Conservation (phyloP, 257 asterid species). For the Solanum ossicruentum region DNA sequence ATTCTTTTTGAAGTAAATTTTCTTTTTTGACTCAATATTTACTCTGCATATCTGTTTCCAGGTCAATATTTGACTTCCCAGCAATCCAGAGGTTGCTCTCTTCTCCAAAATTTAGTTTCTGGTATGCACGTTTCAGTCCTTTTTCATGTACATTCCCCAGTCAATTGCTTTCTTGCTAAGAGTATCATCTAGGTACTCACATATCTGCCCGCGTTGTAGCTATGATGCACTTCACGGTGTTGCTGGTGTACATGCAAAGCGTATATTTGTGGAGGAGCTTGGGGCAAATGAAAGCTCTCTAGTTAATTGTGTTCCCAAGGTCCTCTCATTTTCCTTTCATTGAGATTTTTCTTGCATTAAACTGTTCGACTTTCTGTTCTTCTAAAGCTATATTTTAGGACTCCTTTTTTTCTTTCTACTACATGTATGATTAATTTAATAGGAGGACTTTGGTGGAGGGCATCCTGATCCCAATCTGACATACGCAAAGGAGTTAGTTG, state of each 20-base stretch:
- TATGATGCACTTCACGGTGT: slow-evolving; percentile 97
- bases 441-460: slow-evolving; percentile 99
- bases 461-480: slow-evolving; percentile 99
- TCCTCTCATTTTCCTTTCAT: slow-evolving; percentile 4
- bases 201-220: slow-evolving; percentile 21
- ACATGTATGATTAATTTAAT: slow-evolving; percentile 14
- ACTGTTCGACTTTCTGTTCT: not conserved
- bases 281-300: slow-evolving; percentile 82
- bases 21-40: slow-evolving; percentile 1
- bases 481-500: slow-evolving; percentile 92
- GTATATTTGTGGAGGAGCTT: slow-evolving; percentile 88
- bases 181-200: not conserved
- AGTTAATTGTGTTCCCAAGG: slow-evolving; percentile 91
- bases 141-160: not conserved
- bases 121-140: slow-evolving; percentile 34
- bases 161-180: not conserved
- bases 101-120: slow-evolving; percentile 76
- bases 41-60: slow-evolving; percentile 18
- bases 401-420: not conserved
- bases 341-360: not conserved
- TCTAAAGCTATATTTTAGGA: not conserved
- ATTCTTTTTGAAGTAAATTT: not conserved
- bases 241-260: slow-evolving; percentile 91
- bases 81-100: slow-evolving; percentile 68
- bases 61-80: slow-evolving; percentile 89